Evolutionary conservation across 495 filamentous ascomycete genomes (phyloP), one percentile per base, ranked within the genome.

Genomic region (Penicillium macrosclerotiorum): DNA sequence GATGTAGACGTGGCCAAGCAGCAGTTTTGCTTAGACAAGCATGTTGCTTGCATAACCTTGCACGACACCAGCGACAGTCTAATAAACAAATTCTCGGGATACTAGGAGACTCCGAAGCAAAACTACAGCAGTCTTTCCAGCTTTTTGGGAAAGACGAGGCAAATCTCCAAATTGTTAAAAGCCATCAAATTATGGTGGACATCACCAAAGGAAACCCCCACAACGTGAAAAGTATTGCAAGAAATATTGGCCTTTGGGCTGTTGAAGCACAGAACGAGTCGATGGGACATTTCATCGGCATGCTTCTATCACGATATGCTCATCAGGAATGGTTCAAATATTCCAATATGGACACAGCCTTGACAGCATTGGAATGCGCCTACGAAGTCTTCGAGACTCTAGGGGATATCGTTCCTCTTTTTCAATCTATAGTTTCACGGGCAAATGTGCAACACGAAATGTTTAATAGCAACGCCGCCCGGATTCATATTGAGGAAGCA

Each of bases 131-230:
- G 18, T 34, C 56, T 13, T 29, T 50, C 4, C 39, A 23, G 4
- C 23, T 63, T 1, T 60, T 60, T 35, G 59, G 49, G 5, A 37
- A 32, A 17, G 59, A 63, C 24, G 52, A 60, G 49, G 46, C 47
- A 16, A 60, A 42, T 33, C 5, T 27, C 6, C 52, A 57, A 8
- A 39, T 60, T 16, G 56, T 53, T 1, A 54, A 50, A 45, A 39
- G 39, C 5, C 57, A 57, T 31, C 44, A 60, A 19, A 55, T 63
- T 8, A 13, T 63, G 16, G 8, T 59, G 12, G 35, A 38, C 0
- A 60, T 63, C 16, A 40, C 47, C 25, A 54, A 43, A 24, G 46
- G 49, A 3, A 48, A 46, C 6, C 16, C 14, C 5, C 41, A 39
- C 2, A 39, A 30, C 3, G 26, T 37, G 23, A 56, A 59, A 24